phyloP scores from a whole-genome alignment of 345 rosid genomes.

The Pseudoturritis turrita region DNA sequence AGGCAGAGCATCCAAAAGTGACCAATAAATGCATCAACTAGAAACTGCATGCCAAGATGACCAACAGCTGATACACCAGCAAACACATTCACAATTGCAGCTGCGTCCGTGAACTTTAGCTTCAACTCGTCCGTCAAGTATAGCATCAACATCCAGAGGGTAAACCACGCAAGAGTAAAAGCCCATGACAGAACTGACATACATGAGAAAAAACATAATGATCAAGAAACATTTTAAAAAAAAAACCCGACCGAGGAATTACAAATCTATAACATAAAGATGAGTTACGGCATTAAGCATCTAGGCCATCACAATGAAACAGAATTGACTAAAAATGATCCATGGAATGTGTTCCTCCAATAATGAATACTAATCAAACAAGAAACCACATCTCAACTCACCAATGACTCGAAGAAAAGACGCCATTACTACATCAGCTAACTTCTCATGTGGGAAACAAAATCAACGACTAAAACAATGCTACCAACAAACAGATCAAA shows the following conservation, averaged over 20 bases:
- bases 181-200: constrained; percentile 28
- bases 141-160: constrained; percentile 30
- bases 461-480: background rate
- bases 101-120: constrained; percentile 28
- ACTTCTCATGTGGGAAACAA: constrained; percentile 18
- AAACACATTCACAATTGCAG: constrained; percentile 26
- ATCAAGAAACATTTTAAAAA: background rate
- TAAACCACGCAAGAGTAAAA: constrained; percentile 31
- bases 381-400: constrained; percentile 11
- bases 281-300: background rate
- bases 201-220: background rate
- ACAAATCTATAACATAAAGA: background rate
- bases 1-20: constrained; percentile 36
- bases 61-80: constrained; percentile 29
- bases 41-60: constrained; percentile 28
- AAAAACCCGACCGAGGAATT: background rate
- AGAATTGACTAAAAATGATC: background rate
- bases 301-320: background rate
- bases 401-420: constrained; percentile 30
- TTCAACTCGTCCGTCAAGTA: constrained; percentile 29
- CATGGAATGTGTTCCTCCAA: background rate
- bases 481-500: background rate
- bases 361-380: background rate
- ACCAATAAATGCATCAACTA: constrained; percentile 26
- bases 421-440: constrained; percentile 18